Conservation (phyloP, 176 grass and related monocot genomes). For the Stipa capillata region DNA sequence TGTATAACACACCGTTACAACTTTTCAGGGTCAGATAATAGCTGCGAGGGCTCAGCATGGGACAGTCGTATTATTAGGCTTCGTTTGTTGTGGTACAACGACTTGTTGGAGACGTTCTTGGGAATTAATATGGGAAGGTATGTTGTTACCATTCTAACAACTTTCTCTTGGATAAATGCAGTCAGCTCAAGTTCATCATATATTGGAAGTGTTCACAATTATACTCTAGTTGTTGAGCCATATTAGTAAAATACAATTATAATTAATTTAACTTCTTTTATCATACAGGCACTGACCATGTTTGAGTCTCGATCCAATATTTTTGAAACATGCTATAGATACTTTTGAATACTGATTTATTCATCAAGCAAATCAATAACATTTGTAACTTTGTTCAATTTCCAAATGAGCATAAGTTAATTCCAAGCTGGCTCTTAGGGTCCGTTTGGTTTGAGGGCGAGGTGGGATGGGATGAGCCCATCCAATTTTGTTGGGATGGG, state of each 20-base stretch:
- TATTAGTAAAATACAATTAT: not conserved
- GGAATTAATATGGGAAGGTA: slow-evolving; percentile 99
- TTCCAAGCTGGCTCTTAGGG: not conserved
- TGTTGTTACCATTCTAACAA: slow-evolving; percentile 16
- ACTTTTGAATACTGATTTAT: slow-evolving; percentile 2
- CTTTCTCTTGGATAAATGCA: slow-evolving; percentile 11
- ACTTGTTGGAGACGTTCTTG: slow-evolving; percentile 87
- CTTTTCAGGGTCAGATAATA: slow-evolving; percentile 49
- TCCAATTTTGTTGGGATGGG: no score
- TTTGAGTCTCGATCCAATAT: not conserved
- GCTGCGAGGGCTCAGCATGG: slow-evolving; percentile 42
- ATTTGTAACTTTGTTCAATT: not conserved
- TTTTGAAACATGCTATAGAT: not conserved
- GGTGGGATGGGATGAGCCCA: no score
- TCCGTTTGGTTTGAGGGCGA: no score
- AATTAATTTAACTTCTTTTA: slow-evolving; percentile 2
- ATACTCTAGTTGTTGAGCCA: slow-evolving; percentile 1
- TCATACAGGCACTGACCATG: not conserved
- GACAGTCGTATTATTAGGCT: slow-evolving; percentile 65
- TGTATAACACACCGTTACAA: slow-evolving; percentile 55
- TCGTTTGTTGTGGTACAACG: slow-evolving; percentile 60
- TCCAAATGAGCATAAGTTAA: not conserved
- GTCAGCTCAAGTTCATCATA: not conserved
- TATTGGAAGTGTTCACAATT: slow-evolving; percentile 8
- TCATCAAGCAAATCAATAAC: not conserved